Conservation (phyloP, 2,329 filamentous ascomycete genomes). For the Alternaria tenuissima region DNA sequence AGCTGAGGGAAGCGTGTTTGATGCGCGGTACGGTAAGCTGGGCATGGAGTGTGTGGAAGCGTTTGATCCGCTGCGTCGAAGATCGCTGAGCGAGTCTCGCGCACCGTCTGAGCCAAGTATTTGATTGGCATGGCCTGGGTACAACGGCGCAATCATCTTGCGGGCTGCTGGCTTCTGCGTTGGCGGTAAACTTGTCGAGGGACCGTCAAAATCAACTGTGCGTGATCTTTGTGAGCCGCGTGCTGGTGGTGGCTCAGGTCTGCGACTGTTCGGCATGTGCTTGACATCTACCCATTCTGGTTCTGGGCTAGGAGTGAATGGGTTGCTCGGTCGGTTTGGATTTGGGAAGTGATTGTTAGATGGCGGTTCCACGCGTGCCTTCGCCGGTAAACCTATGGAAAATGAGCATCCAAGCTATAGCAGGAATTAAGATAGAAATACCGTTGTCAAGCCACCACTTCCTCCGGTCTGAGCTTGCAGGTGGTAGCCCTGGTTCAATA, state of each 20-base stretch:
- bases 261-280: constrained; percentile 26
- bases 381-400: constrained; percentile 71
- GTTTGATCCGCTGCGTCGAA: constrained; percentile 34
- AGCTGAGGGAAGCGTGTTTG: constrained; percentile 13
- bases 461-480: constrained; percentile 67
- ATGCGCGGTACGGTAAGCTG: constrained; percentile 24
- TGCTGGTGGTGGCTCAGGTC: constrained; percentile 44
- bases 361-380: constrained; percentile 74
- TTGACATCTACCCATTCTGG: constrained; percentile 78
- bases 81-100: constrained; percentile 25
- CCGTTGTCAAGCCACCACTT: constrained; percentile 74
- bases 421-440: constrained; percentile 61
- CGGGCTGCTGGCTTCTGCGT: constrained; percentile 32
- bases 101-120: constrained; percentile 33
- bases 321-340: constrained; percentile 78
- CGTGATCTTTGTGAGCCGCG: constrained; percentile 41
- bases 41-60: constrained; percentile 46
- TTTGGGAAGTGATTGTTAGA: constrained; percentile 72
- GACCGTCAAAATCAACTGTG: constrained; percentile 42
- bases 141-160: constrained; percentile 45
- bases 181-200: constrained; percentile 30
- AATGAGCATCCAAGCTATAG: constrained; percentile 33
- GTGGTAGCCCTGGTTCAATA: constrained; percentile 77
- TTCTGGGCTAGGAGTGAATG: constrained; percentile 77
- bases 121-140: constrained; percentile 31